Conservation (phyloP, 2,329 filamentous ascomycete species). For the Cercospora sojina region DNA sequence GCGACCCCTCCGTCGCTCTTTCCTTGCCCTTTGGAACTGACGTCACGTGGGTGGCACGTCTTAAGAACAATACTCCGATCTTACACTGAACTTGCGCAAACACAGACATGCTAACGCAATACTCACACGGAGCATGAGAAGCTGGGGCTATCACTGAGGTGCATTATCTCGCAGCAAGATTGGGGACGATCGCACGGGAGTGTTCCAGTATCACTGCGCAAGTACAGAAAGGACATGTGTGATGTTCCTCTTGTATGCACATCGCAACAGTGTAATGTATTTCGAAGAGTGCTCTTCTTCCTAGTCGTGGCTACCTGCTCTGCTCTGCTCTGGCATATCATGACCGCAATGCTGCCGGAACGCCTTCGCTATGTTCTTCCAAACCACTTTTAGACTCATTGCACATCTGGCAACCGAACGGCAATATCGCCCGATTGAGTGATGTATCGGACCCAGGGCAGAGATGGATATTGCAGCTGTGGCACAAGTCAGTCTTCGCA, state of each 20-base stretch:
- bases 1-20: neutral
- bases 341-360: conserved; percentile 3
- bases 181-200: neutral
- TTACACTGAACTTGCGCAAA: neutral
- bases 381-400: conserved; percentile 1
- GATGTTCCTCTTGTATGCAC: neutral
- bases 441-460: conserved; percentile 98
- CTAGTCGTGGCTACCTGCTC: neutral
- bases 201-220: neutral
- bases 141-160: neutral
- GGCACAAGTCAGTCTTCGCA: conserved; percentile 21
- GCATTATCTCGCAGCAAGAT: neutral
- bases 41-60: neutral
- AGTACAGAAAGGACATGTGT: neutral
- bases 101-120: neutral
- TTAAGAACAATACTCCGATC: neutral
- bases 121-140: neutral
- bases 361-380: conserved; percentile 19
- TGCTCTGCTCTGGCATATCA: neutral
- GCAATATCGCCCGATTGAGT: conserved; percentile 97
- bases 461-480: conserved; percentile 93
- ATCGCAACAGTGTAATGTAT: neutral
- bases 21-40: neutral
- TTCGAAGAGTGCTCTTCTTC: neutral
- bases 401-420: conserved; percentile 84